These are phyloP conservation scores for Carex arenaria DNA, from an alignment of 202 grass and related monocot species.

Conservation along the genomic window DNA sequence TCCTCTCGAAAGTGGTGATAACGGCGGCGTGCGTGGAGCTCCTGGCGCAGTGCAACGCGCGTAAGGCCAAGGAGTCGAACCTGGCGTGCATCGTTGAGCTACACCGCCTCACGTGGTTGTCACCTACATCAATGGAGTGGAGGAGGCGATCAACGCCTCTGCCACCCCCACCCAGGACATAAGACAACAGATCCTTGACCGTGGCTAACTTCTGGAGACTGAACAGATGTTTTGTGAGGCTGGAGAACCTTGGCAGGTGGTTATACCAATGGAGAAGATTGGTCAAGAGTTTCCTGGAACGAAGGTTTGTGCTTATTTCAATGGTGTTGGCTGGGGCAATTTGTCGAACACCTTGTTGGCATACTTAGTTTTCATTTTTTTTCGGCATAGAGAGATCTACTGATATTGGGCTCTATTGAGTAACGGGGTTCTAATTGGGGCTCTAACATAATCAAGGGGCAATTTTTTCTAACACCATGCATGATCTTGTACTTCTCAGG, in stretches of 20 bases:
- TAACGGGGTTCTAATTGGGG: background rate
- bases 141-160: slow-evolving; percentile 57
- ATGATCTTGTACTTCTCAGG: background rate
- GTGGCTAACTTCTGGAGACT: slow-evolving; percentile 64
- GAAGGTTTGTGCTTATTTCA: slow-evolving; percentile 38
- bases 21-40: slow-evolving; percentile 89
- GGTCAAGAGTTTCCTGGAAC: slow-evolving; percentile 56
- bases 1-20: slow-evolving; percentile 81
- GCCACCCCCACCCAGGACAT: slow-evolving; percentile 59
- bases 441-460: background rate
- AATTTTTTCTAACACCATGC: background rate
- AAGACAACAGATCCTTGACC: slow-evolving; percentile 67
- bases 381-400: background rate
- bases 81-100: slow-evolving; percentile 87
- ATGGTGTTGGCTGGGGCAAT: background rate
- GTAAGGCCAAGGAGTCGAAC: slow-evolving; percentile 96
- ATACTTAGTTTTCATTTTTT: background rate
- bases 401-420: background rate
- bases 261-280: slow-evolving; percentile 79
- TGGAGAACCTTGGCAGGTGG: slow-evolving; percentile 69
- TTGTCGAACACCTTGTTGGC: slow-evolving; percentile 30
- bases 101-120: slow-evolving; percentile 77
- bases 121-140: slow-evolving; percentile 74
- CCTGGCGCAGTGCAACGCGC: slow-evolving; percentile 83
- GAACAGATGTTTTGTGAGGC: slow-evolving; percentile 86